phyloP scores from a whole-genome alignment of 2,329 filamentous ascomycete genomes.

The Neurospora crassa region DNA sequence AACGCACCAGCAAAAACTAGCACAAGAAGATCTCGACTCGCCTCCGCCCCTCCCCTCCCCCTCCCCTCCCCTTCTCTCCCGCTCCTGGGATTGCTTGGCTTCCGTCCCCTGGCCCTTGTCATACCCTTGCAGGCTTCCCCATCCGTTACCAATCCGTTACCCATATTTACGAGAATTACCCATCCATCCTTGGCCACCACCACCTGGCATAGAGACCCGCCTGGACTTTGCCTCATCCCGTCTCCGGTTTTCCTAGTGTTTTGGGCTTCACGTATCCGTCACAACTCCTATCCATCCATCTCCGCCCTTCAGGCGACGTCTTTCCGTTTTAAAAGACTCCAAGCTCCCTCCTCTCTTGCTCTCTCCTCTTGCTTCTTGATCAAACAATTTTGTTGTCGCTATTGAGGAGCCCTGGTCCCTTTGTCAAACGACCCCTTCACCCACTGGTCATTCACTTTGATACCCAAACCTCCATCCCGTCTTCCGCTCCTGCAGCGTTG shows the following conservation, averaged over 20 bases:
- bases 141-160: background rate
- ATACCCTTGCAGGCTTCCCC: background rate
- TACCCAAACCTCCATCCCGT: slow-evolving; percentile 4
- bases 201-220: background rate
- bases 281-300: background rate
- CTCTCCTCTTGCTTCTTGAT: slow-evolving; percentile 1
- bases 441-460: slow-evolving; percentile 2
- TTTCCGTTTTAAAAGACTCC: slow-evolving; percentile 2
- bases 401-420: slow-evolving; percentile 25
- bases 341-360: slow-evolving; percentile 1
- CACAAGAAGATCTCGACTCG: slow-evolving; percentile 17
- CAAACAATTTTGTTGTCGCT: slow-evolving; percentile 25
- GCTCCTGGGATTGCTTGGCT: slow-evolving; percentile 8
- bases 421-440: slow-evolving; percentile 10
- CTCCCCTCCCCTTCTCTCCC: slow-evolving; percentile 8
- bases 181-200: background rate
- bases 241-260: slow-evolving; percentile 6
- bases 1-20: slow-evolving; percentile 6
- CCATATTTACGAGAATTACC: background rate
- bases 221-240: slow-evolving; percentile 13
- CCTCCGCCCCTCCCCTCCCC: slow-evolving; percentile 14
- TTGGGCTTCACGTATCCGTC: slow-evolving; percentile 1
- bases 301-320: slow-evolving; percentile 3
- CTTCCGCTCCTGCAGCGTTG: background rate
- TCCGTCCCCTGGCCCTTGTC: background rate